Conservation (phyloP, 2,329 filamentous ascomycete genomes). For the Aureobasidium uvarum region DNA sequence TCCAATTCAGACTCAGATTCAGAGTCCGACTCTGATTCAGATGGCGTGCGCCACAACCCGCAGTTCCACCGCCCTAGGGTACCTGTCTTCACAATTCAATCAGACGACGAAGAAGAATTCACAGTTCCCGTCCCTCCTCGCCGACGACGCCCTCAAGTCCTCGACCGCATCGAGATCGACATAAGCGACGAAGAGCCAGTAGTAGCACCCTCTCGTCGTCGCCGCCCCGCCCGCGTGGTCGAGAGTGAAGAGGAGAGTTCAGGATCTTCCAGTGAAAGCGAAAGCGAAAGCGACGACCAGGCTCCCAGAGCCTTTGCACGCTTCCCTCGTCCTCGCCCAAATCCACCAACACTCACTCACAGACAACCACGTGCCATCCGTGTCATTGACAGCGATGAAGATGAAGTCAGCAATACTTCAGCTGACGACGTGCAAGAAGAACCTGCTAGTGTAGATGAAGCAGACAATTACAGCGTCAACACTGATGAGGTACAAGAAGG, state of each 20-base stretch:
- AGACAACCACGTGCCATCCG: not conserved
- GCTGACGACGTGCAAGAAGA: not conserved
- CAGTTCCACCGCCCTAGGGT: not conserved
- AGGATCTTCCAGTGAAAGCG: too few species aligned
- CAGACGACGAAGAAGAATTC: slow-evolving; percentile 5
- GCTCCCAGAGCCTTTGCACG: not conserved
- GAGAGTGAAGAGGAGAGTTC: not conserved
- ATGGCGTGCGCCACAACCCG: slow-evolving; percentile 4
- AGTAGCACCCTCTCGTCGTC: not conserved
- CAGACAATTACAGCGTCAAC: slow-evolving; percentile 19
- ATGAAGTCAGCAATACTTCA: not conserved
- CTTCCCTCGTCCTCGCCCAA: not conserved
- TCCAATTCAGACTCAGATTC: not conserved
- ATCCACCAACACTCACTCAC: not conserved
- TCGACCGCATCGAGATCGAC: not conserved
- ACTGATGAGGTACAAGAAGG: slow-evolving; percentile 18
- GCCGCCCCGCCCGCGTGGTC: not conserved
- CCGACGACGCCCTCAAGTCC: not conserved
- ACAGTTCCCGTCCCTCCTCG: not conserved
- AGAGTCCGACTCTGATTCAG: not conserved
- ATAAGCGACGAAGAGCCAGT: not conserved
- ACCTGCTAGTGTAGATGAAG: not conserved
- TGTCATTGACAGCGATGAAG: slow-evolving; percentile 6
- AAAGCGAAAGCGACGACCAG: not conserved
- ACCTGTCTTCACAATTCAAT: not conserved